Evolutionary conservation across 2,329 filamentous ascomycete genomes (phyloP).

Genomic region (Alternaria brassicae): DNA sequence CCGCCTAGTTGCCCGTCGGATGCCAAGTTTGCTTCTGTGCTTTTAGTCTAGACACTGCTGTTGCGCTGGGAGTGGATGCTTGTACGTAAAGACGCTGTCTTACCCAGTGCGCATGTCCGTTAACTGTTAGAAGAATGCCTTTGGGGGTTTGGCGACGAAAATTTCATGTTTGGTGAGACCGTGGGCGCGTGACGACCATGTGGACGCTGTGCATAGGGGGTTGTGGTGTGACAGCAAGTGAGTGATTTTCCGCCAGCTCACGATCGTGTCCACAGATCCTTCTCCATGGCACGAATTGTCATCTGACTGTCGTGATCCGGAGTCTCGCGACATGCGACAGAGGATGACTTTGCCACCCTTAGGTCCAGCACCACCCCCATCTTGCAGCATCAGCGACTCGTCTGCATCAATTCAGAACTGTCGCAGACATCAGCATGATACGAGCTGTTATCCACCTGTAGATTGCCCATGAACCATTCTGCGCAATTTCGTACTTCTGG

Average conservation of each 20-base stretch:
- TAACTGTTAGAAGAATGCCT: slow-evolving; percentile 29
- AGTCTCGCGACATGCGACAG: background rate
- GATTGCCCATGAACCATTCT: background rate
- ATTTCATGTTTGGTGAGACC: slow-evolving; percentile 15
- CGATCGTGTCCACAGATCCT: background rate
- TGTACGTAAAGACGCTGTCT: slow-evolving; percentile 26
- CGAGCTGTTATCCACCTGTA: no score
- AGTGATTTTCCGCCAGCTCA: background rate
- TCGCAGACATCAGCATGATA: background rate
- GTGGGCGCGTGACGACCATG: slow-evolving; percentile 10
- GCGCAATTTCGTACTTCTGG: background rate
- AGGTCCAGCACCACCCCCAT: background rate
- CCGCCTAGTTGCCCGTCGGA: slow-evolving; percentile 17
- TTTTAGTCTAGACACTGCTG: slow-evolving; percentile 20
- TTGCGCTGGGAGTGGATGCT: slow-evolving; percentile 28
- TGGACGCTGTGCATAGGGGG: slow-evolving; percentile 6
- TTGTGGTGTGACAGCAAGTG: slow-evolving; percentile 5
- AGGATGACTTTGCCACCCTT: background rate
- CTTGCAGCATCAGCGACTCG: background rate
- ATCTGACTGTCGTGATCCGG: background rate
- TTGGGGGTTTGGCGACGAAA: slow-evolving; percentile 27
- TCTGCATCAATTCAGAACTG: background rate
- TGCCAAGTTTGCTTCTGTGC: slow-evolving; percentile 8
- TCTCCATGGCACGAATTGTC: background rate
- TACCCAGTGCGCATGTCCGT: slow-evolving; percentile 16